phyloP scores from a whole-genome alignment of 2,329 filamentous ascomycete species.

The Talaromyces sp. region DNA sequence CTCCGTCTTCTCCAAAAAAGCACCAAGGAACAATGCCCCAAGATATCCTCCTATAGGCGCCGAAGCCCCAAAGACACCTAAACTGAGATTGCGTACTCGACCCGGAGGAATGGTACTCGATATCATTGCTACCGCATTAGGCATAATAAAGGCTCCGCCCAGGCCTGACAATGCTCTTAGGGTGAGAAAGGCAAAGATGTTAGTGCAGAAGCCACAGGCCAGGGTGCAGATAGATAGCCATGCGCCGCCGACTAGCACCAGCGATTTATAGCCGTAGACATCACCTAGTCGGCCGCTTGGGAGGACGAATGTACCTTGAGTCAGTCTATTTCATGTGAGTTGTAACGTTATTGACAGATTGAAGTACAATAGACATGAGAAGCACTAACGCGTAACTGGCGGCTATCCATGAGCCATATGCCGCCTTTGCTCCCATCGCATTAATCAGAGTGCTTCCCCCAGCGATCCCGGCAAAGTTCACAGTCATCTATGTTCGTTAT shows the following conservation, averaged over 20 bases:
- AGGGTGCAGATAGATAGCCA: conserved; percentile 59
- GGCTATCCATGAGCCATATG: conserved; percentile 30
- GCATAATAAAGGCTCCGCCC: conserved; percentile 54
- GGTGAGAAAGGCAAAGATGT: conserved; percentile 45
- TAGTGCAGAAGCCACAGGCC: conserved; percentile 49
- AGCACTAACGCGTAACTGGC: conserved; percentile 29
- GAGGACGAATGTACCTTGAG: conserved; percentile 60
- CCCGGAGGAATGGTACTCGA: conserved; percentile 51
- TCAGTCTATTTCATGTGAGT: conserved; percentile 36
- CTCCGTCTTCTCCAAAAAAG: conserved; percentile 37
- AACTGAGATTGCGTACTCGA: conserved; percentile 44
- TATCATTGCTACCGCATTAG: conserved; percentile 54
- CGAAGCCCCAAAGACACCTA: conserved; percentile 50
- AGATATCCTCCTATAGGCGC: conserved; percentile 50
- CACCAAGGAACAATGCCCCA: conserved; percentile 42
- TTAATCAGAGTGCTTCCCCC: conserved; percentile 27
- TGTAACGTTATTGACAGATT: background rate
- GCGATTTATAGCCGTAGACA: conserved; percentile 56
- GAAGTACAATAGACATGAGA: background rate
- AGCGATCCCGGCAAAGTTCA: conserved; percentile 30
- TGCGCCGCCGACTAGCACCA: conserved; percentile 55
- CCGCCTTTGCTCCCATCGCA: conserved; percentile 23
- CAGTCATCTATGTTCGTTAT: conserved; percentile 27
- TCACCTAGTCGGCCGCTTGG: conserved; percentile 58
- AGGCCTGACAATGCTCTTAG: conserved; percentile 51